Evolutionary conservation across 768 basidiomycete genomes (phyloP).

Genomic region (Mycena pura): DNA sequence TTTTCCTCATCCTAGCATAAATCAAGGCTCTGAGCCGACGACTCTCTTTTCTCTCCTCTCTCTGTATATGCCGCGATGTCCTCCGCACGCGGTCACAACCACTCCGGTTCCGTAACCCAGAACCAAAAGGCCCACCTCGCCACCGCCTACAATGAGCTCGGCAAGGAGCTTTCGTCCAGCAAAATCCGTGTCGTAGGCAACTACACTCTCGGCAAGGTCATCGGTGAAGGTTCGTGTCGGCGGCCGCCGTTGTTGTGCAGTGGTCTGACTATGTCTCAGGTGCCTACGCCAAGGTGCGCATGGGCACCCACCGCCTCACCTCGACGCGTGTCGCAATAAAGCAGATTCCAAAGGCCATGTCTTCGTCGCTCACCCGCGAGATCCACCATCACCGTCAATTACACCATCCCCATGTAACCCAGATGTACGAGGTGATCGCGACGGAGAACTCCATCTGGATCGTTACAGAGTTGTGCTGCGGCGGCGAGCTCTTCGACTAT

Average conservation of each 20-base stretch:
- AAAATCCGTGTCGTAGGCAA: constrained; percentile 93
- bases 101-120: constrained; percentile 65
- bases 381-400: constrained; percentile 98
- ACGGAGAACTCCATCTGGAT: constrained; percentile 97
- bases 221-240: constrained; percentile 82
- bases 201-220: constrained; percentile 91
- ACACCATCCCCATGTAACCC: constrained; percentile 94
- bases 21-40: constrained; percentile 29
- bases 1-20: constrained; percentile 24
- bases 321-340: constrained; percentile 95
- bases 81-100: constrained; percentile 62
- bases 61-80: constrained; percentile 54
- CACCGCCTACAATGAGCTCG: constrained; percentile 96
- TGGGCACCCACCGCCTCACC: constrained; percentile 93
- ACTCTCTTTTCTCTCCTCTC: constrained; percentile 20
- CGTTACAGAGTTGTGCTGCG: constrained; percentile 94
- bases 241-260: constrained; percentile 13
- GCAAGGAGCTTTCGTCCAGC: constrained; percentile 91
- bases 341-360: constrained; percentile 95
- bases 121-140: constrained; percentile 90
- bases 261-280: constrained; percentile 53
- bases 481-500: constrained; percentile 98
- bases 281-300: constrained; percentile 93
- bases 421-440: constrained; percentile 97
- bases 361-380: constrained; percentile 91